Evolutionary conservation across 805 yeast species (phyloP), one percentile per base, ranked within the genome.

Genomic region (Hanseniaspora nectarophila): DNA sequence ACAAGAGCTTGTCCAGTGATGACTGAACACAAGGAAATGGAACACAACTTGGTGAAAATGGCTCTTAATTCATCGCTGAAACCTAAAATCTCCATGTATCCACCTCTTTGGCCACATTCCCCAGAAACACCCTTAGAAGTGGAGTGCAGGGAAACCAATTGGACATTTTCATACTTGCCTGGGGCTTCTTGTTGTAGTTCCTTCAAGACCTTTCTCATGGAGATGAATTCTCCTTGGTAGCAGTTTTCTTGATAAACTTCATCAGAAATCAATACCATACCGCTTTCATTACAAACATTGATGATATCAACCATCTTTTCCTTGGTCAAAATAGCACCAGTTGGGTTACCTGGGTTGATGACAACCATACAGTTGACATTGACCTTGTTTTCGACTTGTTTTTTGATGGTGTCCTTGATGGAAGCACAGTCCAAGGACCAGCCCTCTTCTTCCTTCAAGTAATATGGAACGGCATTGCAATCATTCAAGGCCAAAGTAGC

Each of bases 101-200:
- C 99, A 61, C 97, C 99, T 70, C 99, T 81, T 72, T 92, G 98
- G 55, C 99, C 99, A 75, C 99, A 92, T 70, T 92, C 99, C 56
- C 98, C 99, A 56, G 87, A 77, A 59, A 88, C 87, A 66, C 99
- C 99, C 69, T 92, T 92, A 12, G 97, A 90, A 40, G 95, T 87
- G n/a, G 97, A 88, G 67, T 92, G 97, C 59, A 92, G 71, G 1
- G 97, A 89, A 2, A 94, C 97, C 54, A 92, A 74, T 65, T 87
- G 95, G 37, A 92, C 90, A 55, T 78, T 72, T 45, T 75, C 75
- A 66, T 78, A 90, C 31, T 66, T 81, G 23, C 73, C 72, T 12
- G 75, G 73, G 53, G 28, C 20, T 16, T 40, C 21, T 75, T 70
- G 68, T 56, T 81, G 82, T 57, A 90, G 69, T 53, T 78, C 74